Percentiles rank a stretch among this genome's conserved stretches.
Evolutionary conservation across 2,329 filamentous ascomycete species (phyloP).

Genomic region (Emmonsia crescens): DNA sequence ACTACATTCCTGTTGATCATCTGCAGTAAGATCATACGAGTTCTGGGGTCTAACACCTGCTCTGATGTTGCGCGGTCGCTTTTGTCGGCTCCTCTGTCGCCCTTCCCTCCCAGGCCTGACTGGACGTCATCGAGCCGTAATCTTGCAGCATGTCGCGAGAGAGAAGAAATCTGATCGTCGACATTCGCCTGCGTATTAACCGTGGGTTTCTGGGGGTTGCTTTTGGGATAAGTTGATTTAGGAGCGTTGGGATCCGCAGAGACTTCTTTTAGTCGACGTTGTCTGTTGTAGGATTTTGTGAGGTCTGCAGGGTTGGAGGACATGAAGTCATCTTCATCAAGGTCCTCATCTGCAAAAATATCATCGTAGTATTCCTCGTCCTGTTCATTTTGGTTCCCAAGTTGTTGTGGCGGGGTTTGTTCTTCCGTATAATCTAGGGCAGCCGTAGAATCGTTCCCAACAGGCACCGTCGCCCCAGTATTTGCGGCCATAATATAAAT

Average conservation of each 20-base stretch:
- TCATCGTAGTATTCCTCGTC: conserved; percentile 55
- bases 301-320: conserved; percentile 54
- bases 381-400: conserved; percentile 39
- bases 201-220: conserved; percentile 66
- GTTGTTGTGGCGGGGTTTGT: conserved; percentile 22
- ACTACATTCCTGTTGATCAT: conserved; percentile 90
- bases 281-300: conserved; percentile 81
- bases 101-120: conserved; percentile 41
- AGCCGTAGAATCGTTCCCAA: background rate
- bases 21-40: conserved; percentile 88
- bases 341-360: conserved; percentile 43
- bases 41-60: conserved; percentile 86
- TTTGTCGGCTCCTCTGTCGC: conserved; percentile 52
- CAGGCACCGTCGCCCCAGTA: background rate
- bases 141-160: conserved; percentile 76
- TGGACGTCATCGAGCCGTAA: conserved; percentile 61
- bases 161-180: conserved; percentile 77
- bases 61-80: conserved; percentile 88
- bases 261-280: conserved; percentile 54
- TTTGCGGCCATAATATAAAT: conserved; percentile 1
- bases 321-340: conserved; percentile 45
- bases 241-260: conserved; percentile 38
- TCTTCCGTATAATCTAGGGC: conserved; percentile 17
- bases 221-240: conserved; percentile 51
- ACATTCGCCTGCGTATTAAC: conserved; percentile 70